phyloP scores from a whole-genome alignment of 148 eudicot species.

The Fallopia convolvulus region DNA sequence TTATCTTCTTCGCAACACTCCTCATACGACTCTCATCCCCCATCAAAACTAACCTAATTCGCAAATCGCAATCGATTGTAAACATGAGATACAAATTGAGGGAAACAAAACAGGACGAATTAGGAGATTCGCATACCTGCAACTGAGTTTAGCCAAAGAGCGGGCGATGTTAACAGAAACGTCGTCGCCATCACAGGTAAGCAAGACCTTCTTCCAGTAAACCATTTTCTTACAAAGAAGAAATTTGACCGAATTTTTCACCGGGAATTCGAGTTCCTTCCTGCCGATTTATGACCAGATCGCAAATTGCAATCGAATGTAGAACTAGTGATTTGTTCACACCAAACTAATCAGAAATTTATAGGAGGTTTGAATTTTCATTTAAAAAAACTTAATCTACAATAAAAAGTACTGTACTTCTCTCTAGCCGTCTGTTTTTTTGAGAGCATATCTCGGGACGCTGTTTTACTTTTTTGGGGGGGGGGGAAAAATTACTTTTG shows the following conservation, averaged over 20 bases:
- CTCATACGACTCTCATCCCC: slow-evolving; percentile 54
- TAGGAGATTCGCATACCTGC: slow-evolving; percentile 40
- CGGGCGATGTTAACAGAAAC: slow-evolving; percentile 55
- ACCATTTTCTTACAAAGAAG: slow-evolving; percentile 29
- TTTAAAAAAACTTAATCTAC: too few relatives aligned
- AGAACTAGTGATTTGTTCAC: neutral
- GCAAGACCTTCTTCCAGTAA: slow-evolving; percentile 48
- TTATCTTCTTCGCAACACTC: slow-evolving; percentile 40
- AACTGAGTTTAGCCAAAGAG: slow-evolving; percentile 65
- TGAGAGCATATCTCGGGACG: too few relatives aligned
- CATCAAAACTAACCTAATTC: slow-evolving; percentile 64
- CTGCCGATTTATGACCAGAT: neutral
- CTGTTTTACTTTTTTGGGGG: too few relatives aligned
- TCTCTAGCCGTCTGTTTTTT: too few relatives aligned
- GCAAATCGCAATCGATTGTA: neutral
- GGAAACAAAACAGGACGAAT: neutral
- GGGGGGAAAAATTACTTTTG: too few relatives aligned
- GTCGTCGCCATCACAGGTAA: slow-evolving; percentile 75
- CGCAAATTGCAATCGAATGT: neutral
- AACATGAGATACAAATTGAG: neutral
- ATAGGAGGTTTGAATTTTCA: too few relatives aligned
- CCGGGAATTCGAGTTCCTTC: neutral
- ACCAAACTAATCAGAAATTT: neutral
- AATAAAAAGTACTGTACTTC: too few relatives aligned
- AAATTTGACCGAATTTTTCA: neutral